Conservation (phyloP, 2,329 filamentous ascomycete species). For the Alternaria tenuissima region DNA sequence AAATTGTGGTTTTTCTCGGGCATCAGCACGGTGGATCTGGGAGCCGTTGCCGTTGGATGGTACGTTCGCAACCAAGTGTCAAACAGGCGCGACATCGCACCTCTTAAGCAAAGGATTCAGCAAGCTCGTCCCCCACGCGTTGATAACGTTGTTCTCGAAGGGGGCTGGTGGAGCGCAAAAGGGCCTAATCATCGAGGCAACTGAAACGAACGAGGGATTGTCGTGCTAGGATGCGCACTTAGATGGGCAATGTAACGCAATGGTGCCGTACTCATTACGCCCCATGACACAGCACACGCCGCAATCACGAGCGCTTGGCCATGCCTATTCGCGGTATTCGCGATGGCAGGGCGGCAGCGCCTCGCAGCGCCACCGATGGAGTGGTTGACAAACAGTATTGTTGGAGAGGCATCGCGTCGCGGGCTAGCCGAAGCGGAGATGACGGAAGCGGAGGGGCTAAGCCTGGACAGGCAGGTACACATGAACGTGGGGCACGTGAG, state of each 20-base stretch:
- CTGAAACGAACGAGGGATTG: constrained; percentile 24
- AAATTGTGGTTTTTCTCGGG: constrained; percentile 2
- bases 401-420: constrained; percentile 8
- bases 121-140: constrained; percentile 19
- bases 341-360: constrained; percentile 16
- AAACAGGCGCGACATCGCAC: constrained; percentile 14
- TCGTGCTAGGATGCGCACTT: constrained; percentile 14
- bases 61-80: constrained; percentile 3
- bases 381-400: constrained; percentile 23
- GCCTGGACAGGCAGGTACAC: constrained; percentile 6
- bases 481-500: constrained; percentile 29
- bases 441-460: constrained; percentile 3
- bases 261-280: constrained; percentile 14
- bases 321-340: background rate
- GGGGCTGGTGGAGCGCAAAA: background rate
- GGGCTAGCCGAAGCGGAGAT: constrained; percentile 21
- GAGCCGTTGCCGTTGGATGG: constrained; percentile 2
- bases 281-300: constrained; percentile 16
- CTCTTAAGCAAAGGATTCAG: constrained; percentile 20
- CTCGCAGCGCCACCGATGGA: constrained; percentile 23
- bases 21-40: constrained; percentile 14
- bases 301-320: constrained; percentile 17
- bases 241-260: constrained; percentile 24
- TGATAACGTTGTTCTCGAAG: constrained; percentile 23
- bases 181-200: constrained; percentile 12